Base-by-base conservation (phyloP, 2,329 filamentous ascomycete genomes). In the Penicillium olsonii region DNA sequence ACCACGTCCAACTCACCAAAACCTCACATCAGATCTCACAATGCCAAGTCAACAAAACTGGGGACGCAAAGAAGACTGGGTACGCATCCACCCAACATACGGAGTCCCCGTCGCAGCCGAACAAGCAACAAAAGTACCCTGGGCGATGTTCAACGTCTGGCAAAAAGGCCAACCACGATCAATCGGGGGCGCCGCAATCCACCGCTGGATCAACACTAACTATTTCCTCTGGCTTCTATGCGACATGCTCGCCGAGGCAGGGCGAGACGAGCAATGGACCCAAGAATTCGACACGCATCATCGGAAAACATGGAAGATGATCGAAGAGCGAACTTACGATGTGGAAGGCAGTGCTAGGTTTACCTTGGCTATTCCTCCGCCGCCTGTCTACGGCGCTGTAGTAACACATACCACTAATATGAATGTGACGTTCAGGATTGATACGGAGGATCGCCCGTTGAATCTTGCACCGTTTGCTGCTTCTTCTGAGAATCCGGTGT, bases 191-290 rank as follows among this genome's bases (percentile, higher is more conserved):
- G 8, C 22, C 4, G 22, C 8, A 8, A 24, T 24, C 22, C 5
- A 4, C 8, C 22, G 8, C 8, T 48, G 45, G 45, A n/a, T 38
- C n/a, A 48, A 48, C 33, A 44, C 45, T 17, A 37, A 48, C 33
- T 44, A 48, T 33, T 48, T 48, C 22, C 14, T 48, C 12, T 48
- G 45, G 45, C n/a, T 9, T 22, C n/a, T 37, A 7, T 48, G 31
- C 22, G 39, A 39, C 10, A 39, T 31, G 9, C 45, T 37, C 2
- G 45, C 45, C n/a, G n/a, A 2, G 4, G 29, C 22, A 19, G 17
- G 12, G 10, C 17, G 24, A 1, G 26, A 43, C 24, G 19, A 37
- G 15, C 8, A 48, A 9, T 48, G 45, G 45, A 48, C 33, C 3
- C n/a, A 14, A 9, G 17, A 33, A 2, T 48, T 48, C 19, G 18